phyloP scores from a whole-genome alignment of 164 flowering plant species.

The Tinospora cordifolia region DNA sequence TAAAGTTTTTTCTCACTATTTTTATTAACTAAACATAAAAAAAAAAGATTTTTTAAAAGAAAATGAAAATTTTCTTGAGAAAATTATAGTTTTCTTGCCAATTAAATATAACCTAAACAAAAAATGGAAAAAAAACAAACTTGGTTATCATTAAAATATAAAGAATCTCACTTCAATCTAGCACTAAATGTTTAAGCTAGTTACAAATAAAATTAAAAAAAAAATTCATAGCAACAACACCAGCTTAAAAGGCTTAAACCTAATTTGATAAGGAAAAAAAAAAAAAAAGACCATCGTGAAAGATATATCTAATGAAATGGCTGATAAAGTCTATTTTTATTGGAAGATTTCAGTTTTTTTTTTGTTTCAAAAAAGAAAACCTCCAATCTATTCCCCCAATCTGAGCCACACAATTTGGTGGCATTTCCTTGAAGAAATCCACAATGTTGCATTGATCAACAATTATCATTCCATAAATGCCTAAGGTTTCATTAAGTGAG shows the following conservation, averaged over 20 bases:
- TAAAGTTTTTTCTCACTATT: no score
- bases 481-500: background rate
- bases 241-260: slow-evolving; percentile 72
- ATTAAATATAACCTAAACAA: no score
- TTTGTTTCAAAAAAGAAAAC: no score
- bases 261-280: slow-evolving; percentile 15
- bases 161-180: background rate
- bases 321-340: background rate
- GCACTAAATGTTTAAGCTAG: slow-evolving; percentile 1
- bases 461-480: background rate
- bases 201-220: no score
- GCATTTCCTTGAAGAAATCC: slow-evolving; percentile 82
- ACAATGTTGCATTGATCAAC: slow-evolving; percentile 32
- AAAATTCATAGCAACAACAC: slow-evolving; percentile 15
- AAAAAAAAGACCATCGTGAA: background rate
- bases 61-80: no score
- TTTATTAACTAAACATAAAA: no score
- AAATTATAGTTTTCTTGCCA: no score
- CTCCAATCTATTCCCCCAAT: slow-evolving; percentile 93
- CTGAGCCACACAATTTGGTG: slow-evolving; percentile 57
- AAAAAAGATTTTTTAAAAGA: no score
- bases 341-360: background rate
- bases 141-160: background rate
- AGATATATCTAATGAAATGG: background rate
- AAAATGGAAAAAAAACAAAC: no score